phyloP scores from a whole-genome alignment of 2,329 filamentous ascomycete species.

The Dactylonectria macrodidyma region DNA sequence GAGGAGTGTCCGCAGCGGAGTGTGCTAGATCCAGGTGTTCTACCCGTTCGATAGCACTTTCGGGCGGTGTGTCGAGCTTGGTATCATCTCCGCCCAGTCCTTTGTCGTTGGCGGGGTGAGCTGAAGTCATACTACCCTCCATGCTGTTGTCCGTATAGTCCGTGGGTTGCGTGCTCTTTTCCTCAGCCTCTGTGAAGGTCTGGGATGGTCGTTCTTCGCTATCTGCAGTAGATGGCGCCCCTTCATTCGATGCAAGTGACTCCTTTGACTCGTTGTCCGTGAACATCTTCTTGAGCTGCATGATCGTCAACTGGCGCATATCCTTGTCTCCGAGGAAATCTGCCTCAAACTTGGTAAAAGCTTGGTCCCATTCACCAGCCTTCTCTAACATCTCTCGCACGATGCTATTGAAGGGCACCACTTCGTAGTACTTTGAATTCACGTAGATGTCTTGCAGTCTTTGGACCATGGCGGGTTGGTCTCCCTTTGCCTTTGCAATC shows the following conservation, averaged over 20 bases:
- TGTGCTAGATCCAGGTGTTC: conserved; percentile 66
- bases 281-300: conserved; percentile 96
- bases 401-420: conserved; percentile 92
- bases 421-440: conserved; percentile 95
- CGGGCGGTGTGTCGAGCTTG: conserved; percentile 50
- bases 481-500: conserved; percentile 84
- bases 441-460: conserved; percentile 93
- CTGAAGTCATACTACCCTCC: conserved; percentile 50
- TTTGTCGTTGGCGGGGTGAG: conserved; percentile 45
- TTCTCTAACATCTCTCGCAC: conserved; percentile 93
- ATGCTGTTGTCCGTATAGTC: conserved; percentile 55
- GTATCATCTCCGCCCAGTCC: conserved; percentile 46
- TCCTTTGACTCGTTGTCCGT: conserved; percentile 89
- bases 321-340: conserved; percentile 98
- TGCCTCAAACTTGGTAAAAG: conserved; percentile 90
- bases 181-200: conserved; percentile 62
- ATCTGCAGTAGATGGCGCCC: conserved; percentile 70
- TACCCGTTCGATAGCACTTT: conserved; percentile 61
- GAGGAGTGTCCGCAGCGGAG: conserved; percentile 50
- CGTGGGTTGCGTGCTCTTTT: conserved; percentile 62
- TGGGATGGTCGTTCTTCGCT: conserved; percentile 64
- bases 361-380: conserved; percentile 92
- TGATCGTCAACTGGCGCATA: conserved; percentile 89
- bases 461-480: conserved; percentile 80
- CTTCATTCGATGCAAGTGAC: conserved; percentile 79